Percentiles rank a stretch among this genome's conserved stretches.
These are phyloP conservation scores for Picea engelmannii DNA, from an alignment of 83 land plant species.

Conservation along the genomic window DNA sequence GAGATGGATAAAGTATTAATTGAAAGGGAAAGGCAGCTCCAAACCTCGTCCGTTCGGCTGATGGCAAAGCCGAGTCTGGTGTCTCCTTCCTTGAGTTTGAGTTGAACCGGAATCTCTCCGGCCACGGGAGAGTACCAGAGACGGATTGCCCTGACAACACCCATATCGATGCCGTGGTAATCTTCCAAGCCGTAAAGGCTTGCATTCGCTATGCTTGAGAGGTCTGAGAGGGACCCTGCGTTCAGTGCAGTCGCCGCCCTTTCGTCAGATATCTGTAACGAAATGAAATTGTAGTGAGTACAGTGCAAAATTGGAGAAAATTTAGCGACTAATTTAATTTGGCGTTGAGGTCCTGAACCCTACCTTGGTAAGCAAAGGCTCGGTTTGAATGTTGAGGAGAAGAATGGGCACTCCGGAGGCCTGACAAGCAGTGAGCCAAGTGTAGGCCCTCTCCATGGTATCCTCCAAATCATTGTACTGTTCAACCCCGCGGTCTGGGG, in stretches of 20 bases:
- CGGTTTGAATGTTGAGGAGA: constrained; percentile 84
- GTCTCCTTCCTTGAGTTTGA: no score
- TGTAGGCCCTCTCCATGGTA: constrained; percentile 80
- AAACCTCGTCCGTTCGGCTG: no score
- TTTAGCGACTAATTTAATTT: background rate
- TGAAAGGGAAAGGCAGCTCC: no score
- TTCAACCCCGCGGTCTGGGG: constrained; percentile 28
- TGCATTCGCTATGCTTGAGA: constrained; percentile 49
- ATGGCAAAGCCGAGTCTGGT: no score
- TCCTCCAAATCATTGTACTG: constrained; percentile 77
- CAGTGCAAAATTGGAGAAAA: no score
- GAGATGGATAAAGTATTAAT: no score
- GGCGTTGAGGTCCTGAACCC: background rate
- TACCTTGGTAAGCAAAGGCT: constrained; percentile 91
- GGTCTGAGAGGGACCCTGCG: constrained; percentile 57
- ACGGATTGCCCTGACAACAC: no score
- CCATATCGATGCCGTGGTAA: constrained; percentile 82
- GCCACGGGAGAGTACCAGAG: no score
- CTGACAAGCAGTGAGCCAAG: constrained; percentile 85
- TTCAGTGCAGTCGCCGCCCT: constrained; percentile 58
- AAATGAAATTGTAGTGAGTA: background rate
- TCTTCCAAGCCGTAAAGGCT: constrained; percentile 85
- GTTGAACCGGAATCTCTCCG: no score
- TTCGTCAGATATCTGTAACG: constrained; percentile 61
- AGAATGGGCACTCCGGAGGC: constrained; percentile 76